phyloP scores from a whole-genome alignment of 768 basidiomycete species.

The Cantharellus anzutake region DNA sequence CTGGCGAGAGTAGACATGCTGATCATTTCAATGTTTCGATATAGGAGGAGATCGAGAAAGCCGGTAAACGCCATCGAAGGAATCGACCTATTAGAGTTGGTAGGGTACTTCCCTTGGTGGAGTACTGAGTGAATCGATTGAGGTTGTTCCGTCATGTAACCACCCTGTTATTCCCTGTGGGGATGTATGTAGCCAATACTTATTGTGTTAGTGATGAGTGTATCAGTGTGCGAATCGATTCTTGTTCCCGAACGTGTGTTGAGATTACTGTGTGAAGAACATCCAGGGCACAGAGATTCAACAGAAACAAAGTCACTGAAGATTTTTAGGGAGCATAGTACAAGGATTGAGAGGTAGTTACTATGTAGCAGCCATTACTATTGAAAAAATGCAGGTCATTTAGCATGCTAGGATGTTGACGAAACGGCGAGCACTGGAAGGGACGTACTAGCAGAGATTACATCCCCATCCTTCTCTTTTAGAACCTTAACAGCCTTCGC shows the following conservation, averaged over 20 bases:
- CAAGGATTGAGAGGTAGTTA: slow-evolving; percentile 14
- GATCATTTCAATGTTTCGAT: not conserved
- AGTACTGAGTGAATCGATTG: too few species aligned
- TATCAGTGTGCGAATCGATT: too few species aligned
- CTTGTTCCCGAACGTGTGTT: too few species aligned
- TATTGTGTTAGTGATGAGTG: too few species aligned
- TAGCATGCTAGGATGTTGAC: not conserved
- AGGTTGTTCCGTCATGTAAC: too few species aligned
- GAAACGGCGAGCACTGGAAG: not conserved
- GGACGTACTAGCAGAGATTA: slow-evolving; percentile 89
- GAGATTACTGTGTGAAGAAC: too few species aligned
- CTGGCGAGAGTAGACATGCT: not conserved
- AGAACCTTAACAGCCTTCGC: slow-evolving; percentile 82
- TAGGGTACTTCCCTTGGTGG: too few species aligned
- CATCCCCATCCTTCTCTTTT: slow-evolving; percentile 81
- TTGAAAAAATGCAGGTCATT: slow-evolving; percentile 6
- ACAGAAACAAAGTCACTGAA: too few species aligned
- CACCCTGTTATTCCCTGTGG: too few species aligned
- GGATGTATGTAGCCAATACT: too few species aligned
- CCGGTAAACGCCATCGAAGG: not conserved
- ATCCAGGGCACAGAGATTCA: too few species aligned
- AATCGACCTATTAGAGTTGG: too few species aligned
- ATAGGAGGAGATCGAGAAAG: slow-evolving; percentile 16
- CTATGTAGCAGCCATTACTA: slow-evolving; percentile 89
- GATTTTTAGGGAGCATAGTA: not conserved